phyloP scores from a whole-genome alignment of 2,329 filamentous ascomycete species.

The Lachnum nothofagi region DNA sequence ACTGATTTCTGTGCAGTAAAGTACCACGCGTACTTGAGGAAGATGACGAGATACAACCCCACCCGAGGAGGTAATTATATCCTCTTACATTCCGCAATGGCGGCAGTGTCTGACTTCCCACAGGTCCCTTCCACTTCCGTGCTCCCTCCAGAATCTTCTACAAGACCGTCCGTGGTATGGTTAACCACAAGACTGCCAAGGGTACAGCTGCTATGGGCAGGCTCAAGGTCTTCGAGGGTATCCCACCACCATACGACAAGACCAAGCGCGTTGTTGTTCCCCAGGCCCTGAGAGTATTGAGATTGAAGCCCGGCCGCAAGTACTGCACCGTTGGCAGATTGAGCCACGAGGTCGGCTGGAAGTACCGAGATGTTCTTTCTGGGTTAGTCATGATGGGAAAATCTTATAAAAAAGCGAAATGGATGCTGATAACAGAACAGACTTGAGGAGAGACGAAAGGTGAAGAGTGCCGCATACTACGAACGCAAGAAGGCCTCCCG shows the following conservation, averaged over 20 bases:
- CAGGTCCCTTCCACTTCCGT: slow-evolving; percentile 99
- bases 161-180: slow-evolving; percentile 99
- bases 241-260: slow-evolving; percentile 98
- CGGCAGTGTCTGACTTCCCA: slow-evolving; percentile 33
- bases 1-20: slow-evolving; percentile 67
- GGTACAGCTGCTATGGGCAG: slow-evolving; percentile 94
- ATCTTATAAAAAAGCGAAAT: slow-evolving; percentile 4
- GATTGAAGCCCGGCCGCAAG: slow-evolving; percentile 98
- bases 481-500: slow-evolving; percentile 97
- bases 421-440: slow-evolving; percentile 44
- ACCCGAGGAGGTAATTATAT: slow-evolving; percentile 80
- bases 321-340: slow-evolving; percentile 99
- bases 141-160: slow-evolving; percentile 99
- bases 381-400: slow-evolving; percentile 59
- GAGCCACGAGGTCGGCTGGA: slow-evolving; percentile 99
- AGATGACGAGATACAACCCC: slow-evolving; percentile 99
- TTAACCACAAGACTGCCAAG: slow-evolving; percentile 99
- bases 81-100: slow-evolving; percentile 2
- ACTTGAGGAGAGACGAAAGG: slow-evolving; percentile 99
- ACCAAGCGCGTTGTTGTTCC: slow-evolving; percentile 99
- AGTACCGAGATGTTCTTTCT: slow-evolving; percentile 99
- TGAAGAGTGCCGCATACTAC: slow-evolving; percentile 98
- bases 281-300: slow-evolving; percentile 92
- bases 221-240: slow-evolving; percentile 99
- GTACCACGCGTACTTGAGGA: slow-evolving; percentile 99